Evolutionary conservation across 441 rosid genomes (phyloP).

Genomic region (Kokia cookei): DNA sequence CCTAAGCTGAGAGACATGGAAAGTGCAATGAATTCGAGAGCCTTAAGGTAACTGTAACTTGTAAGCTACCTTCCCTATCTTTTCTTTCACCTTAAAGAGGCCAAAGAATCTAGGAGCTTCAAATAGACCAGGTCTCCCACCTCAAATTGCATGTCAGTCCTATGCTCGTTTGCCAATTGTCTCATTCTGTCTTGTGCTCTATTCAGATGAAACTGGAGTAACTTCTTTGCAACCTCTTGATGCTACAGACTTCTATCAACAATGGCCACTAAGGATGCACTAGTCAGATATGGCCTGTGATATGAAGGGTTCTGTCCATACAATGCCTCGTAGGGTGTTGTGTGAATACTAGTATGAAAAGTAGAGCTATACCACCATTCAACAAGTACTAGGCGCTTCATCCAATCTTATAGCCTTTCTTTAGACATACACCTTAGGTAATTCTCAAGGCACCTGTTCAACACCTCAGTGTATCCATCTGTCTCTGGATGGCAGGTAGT

Average conservation of each 20-base stretch:
- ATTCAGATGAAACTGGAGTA: neutral
- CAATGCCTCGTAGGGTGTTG: neutral
- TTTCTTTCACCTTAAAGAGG: neutral
- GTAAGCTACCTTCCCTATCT: neutral
- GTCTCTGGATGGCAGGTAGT: neutral
- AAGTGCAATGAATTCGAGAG: neutral
- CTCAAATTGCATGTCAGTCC: neutral
- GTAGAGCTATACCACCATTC: neutral
- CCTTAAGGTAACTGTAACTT: neutral
- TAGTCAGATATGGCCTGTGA: no score
- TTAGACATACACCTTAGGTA: neutral
- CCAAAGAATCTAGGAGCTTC: neutral
- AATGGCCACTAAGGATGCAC: neutral
- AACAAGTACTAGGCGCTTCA: no score
- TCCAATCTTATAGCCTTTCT: no score
- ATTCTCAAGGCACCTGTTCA: neutral
- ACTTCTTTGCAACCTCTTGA: neutral
- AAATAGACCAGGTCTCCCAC: neutral
- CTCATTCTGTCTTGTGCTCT: neutral
- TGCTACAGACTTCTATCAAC: no score
- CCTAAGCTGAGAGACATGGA: neutral
- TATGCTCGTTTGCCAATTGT: neutral
- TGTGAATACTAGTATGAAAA: neutral
- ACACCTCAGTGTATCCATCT: neutral
- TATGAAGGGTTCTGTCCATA: no score